Conservation (phyloP, 208 protist genomes). For the Herpetomonas tarakana region DNA sequence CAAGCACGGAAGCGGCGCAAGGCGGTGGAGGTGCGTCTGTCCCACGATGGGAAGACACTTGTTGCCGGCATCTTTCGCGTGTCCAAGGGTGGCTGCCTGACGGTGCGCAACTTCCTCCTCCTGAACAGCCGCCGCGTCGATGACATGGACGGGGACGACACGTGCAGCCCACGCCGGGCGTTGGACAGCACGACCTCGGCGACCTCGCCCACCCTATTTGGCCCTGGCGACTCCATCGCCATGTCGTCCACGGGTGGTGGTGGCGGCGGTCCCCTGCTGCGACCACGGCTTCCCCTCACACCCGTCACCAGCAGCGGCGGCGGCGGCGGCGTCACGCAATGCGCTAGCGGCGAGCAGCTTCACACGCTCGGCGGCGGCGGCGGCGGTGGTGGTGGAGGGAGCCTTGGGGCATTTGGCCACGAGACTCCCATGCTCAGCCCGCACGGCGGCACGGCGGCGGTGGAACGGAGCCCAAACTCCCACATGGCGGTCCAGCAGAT, state of each 20-base stretch:
- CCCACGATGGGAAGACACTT: constrained; percentile 49
- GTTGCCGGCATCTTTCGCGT: constrained; percentile 75
- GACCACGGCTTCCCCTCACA: not conserved
- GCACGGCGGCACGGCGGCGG: not conserved
- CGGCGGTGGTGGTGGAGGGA: not conserved
- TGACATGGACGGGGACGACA: constrained; percentile 1
- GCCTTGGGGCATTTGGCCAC: not conserved
- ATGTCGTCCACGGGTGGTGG: not conserved
- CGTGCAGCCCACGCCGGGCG: not conserved
- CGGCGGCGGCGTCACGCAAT: not conserved
- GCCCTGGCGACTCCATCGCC: not conserved
- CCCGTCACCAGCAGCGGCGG: not conserved
- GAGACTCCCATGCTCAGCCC: not conserved
- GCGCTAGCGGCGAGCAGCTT: too few species aligned
- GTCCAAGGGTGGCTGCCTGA: constrained; percentile 68
- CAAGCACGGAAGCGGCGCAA: too few species aligned
- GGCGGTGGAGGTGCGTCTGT: constrained; percentile 33
- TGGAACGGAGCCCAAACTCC: not conserved
- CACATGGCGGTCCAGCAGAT: too few species aligned
- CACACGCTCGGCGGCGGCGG: too few species aligned
- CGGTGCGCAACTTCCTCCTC: constrained; percentile 78
- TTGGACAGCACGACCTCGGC: not conserved
- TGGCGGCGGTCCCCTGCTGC: not conserved
- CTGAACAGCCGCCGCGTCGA: constrained; percentile 55
- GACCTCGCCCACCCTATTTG: too few species aligned